Base-by-base conservation (phyloP, 2,329 filamentous ascomycete genomes). In the Fusarium poae region DNA sequence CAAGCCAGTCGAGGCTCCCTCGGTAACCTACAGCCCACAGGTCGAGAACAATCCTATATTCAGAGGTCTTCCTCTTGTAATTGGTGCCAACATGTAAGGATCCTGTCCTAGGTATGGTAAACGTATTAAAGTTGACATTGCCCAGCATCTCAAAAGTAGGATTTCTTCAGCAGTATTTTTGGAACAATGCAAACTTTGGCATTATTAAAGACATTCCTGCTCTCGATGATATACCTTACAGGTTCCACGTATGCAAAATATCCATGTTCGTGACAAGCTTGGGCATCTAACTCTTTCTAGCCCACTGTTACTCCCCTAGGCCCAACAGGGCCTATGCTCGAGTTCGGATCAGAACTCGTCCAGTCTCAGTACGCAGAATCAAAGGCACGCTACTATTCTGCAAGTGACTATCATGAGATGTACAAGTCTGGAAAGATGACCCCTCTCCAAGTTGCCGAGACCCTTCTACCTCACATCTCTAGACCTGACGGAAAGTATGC, bases 401-500 rank as follows among this genome's bases (percentile, higher is more conserved):
- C 89, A 25, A 85, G 86, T 15, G 93, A 97, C 79, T 97, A 94
- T 76, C 90, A 93, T 76, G 85, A 87, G 52, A 86, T 92, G 40
- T 97, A 94, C 81, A 85, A 84, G 65, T 87, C 87, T 7, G 91
- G 92, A 51, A 82, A 85, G 62, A 76, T 91, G 59, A 96, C 92
- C 0, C 94, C 94, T 0, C 83, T 88, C 0, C 86, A 90, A 65
- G 91, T 97, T 3, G 86, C 85, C 15, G 87, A 94, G 77, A 85
- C 87, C 1, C 82, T 97, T 18, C 82, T 97, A 3, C 89, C 90
- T 1, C 80, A 95, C 40, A 90, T 94, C 67, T 85, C 86, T 27
- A 77, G 78, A 13, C 82, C 85, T 2, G 77, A 81, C 1, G 85
- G 87, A 21, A 85, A 86, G 67, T 92, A 95, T 76, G 88, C 89